A percentile compares a stretch with the other conserved stretches of the same genome.
Evolutionary conservation across 2,329 filamentous ascomycete species (phyloP).

Genomic region (Fusarium equiseti): DNA sequence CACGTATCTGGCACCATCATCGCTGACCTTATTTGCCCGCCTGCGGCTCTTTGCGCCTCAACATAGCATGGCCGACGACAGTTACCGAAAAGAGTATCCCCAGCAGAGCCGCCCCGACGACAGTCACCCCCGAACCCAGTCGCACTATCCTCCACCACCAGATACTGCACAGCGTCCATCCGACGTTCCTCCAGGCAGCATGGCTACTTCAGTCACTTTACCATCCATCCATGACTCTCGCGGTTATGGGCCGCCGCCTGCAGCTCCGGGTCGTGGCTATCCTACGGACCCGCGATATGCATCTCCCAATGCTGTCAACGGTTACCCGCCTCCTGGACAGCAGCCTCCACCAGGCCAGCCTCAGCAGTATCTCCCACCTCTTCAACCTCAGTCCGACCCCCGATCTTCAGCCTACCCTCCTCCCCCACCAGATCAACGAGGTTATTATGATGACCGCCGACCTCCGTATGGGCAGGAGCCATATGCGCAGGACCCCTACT

Average conservation of each 20-base stretch:
- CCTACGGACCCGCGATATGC: conserved; percentile 55
- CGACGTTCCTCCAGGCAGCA: conserved; percentile 50
- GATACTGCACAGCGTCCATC: conserved; percentile 55
- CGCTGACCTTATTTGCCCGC: conserved; percentile 41
- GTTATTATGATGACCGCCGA: conserved; percentile 54
- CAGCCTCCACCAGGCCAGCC: conserved; percentile 45
- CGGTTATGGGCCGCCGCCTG: conserved; percentile 51
- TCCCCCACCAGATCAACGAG: conserved; percentile 56
- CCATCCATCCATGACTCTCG: conserved; percentile 64
- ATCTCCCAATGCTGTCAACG: conserved; percentile 60
- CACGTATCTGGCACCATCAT: conserved; percentile 29
- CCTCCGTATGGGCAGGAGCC: conserved; percentile 53
- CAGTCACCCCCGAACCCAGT: conserved; percentile 57
- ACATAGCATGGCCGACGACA: conserved; percentile 57
- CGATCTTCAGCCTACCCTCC: conserved; percentile 54
- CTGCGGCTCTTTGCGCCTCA: conserved; percentile 45
- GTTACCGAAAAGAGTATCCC: conserved; percentile 54
- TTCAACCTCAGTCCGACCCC: conserved; percentile 54
- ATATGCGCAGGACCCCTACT: conserved; percentile 53
- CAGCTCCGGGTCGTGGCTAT: conserved; percentile 51
- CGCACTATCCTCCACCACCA: conserved; percentile 55
- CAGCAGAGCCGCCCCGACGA: conserved; percentile 55
- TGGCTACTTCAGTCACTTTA: conserved; percentile 61
- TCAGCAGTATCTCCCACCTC: conserved; percentile 54
- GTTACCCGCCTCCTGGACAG: conserved; percentile 57